These are phyloP conservation scores for Porcisia hertigi DNA, from an alignment of 208 protist genomes.

Conservation along the genomic window DNA sequence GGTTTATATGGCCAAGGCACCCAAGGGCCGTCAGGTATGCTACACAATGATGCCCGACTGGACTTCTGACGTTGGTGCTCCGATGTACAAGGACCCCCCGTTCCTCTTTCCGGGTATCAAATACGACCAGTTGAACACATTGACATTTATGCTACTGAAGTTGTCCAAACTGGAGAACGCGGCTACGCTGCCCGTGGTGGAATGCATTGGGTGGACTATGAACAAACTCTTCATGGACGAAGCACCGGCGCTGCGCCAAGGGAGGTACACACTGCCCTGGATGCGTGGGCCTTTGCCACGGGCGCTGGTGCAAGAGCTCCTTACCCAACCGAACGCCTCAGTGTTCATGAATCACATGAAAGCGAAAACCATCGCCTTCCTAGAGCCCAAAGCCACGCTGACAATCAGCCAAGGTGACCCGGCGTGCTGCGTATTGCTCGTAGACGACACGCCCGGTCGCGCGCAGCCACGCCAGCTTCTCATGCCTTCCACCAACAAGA, in stretches of 20 bases:
- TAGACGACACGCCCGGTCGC: constrained; percentile 45
- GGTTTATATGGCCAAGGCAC: constrained; percentile 31
- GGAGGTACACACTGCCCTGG: constrained; percentile 58
- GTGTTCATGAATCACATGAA: constrained; percentile 42
- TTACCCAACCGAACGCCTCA: constrained; percentile 43
- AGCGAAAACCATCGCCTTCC: constrained; percentile 35
- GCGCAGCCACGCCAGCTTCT: constrained; percentile 49
- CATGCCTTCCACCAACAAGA: constrained; percentile 35
- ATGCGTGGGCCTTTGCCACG: constrained; percentile 38
- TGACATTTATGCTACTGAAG: constrained; percentile 61
- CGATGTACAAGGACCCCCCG: constrained; percentile 57
- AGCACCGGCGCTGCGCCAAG: constrained; percentile 45
- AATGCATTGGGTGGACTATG: constrained; percentile 61
- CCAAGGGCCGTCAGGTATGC: constrained; percentile 22
- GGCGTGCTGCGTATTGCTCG: constrained; percentile 32
- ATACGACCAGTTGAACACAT: constrained; percentile 31
- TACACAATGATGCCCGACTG: constrained; percentile 58
- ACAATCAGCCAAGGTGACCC: constrained; percentile 66
- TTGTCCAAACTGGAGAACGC: constrained; percentile 37
- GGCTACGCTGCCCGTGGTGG: constrained; percentile 14
- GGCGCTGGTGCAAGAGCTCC: constrained; percentile 40
- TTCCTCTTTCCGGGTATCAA: constrained; percentile 41
- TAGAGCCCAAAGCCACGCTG: constrained; percentile 50
- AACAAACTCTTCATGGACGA: constrained; percentile 60
- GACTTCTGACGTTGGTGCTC: constrained; percentile 55